phyloP scores from a whole-genome alignment of 352 stramenopile genomes.

The Pythium phragmiticola region DNA sequence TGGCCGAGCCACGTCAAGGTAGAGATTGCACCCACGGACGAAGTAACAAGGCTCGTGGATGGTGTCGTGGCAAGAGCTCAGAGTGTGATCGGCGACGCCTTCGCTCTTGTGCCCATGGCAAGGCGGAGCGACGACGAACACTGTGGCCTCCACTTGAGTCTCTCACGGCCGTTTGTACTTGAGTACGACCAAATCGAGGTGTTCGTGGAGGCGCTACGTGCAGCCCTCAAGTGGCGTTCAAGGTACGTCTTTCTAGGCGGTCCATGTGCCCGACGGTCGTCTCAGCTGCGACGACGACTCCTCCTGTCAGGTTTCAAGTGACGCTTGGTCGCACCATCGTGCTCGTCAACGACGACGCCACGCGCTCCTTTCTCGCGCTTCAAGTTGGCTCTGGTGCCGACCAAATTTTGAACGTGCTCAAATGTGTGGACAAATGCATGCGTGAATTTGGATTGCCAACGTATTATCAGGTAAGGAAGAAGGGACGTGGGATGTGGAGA shows the following conservation, averaged over 20 bases:
- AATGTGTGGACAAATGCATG: constrained; percentile 67
- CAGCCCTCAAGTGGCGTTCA: constrained; percentile 69
- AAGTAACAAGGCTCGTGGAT: constrained; percentile 30
- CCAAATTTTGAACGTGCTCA: constrained; percentile 40
- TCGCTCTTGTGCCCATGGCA: constrained; percentile 38
- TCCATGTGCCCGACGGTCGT: not conserved
- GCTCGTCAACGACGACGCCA: constrained; percentile 72
- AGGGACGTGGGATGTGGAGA: constrained; percentile 10
- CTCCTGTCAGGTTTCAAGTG: constrained; percentile 40
- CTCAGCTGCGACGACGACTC: not conserved
- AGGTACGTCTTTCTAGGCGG: constrained; percentile 29
- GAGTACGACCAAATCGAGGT: constrained; percentile 61
- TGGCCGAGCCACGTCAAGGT: constrained; percentile 80
- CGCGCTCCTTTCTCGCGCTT: constrained; percentile 72
- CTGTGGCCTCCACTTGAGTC: constrained; percentile 55
- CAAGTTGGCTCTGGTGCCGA: constrained; percentile 38
- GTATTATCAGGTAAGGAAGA: constrained; percentile 64
- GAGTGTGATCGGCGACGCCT: constrained; percentile 21
- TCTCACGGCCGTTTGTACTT: constrained; percentile 77
- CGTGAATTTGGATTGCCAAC: constrained; percentile 39
- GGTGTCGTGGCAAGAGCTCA: constrained; percentile 37
- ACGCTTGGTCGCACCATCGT: constrained; percentile 39
- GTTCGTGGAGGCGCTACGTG: constrained; percentile 65
- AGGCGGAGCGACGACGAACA: constrained; percentile 21
- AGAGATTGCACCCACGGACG: constrained; percentile 30